These are phyloP conservation scores for Geosmithia flava DNA, from an alignment of 2,329 filamentous ascomycete genomes.

Conservation along the genomic window DNA sequence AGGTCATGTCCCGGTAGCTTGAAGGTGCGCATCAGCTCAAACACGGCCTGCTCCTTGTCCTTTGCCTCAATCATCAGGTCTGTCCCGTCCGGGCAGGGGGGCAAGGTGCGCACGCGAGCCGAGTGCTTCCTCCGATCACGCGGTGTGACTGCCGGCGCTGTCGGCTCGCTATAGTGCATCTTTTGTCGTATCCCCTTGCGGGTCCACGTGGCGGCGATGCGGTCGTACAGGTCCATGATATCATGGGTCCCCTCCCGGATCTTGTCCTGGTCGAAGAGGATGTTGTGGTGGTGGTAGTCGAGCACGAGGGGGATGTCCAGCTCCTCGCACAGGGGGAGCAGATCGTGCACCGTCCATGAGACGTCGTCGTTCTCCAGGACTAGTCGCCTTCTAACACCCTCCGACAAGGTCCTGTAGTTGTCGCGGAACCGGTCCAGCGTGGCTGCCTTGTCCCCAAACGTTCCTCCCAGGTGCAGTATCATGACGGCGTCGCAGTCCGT, in stretches of 20 bases:
- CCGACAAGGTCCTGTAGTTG: constrained; percentile 57
- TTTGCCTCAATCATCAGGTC: constrained; percentile 99
- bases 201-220: constrained; percentile 75
- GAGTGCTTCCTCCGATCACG: constrained; percentile 77
- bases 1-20: constrained; percentile 68
- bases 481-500: constrained; percentile 79
- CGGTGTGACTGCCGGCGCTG: constrained; percentile 51
- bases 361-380: constrained; percentile 95
- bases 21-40: constrained; percentile 83
- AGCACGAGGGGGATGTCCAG: constrained; percentile 88
- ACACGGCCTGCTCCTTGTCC: constrained; percentile 93
- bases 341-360: constrained; percentile 80
- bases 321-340: constrained; percentile 83
- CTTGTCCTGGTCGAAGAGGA: constrained; percentile 58
- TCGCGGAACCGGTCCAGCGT: constrained; percentile 67
- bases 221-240: constrained; percentile 60
- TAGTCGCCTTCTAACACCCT: constrained; percentile 63
- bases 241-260: constrained; percentile 77
- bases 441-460: constrained; percentile 74
- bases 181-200: constrained; percentile 80
- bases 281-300: constrained; percentile 94
- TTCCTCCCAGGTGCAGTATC: constrained; percentile 87
- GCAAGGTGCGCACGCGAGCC: constrained; percentile 63
- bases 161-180: constrained; percentile 89
- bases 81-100: constrained; percentile 72